A percentile compares a stretch with the other conserved stretches of the same genome.
Evolutionary conservation across 495 filamentous ascomycete genomes (phyloP).

Genomic region (Penicillium pancosmium): DNA sequence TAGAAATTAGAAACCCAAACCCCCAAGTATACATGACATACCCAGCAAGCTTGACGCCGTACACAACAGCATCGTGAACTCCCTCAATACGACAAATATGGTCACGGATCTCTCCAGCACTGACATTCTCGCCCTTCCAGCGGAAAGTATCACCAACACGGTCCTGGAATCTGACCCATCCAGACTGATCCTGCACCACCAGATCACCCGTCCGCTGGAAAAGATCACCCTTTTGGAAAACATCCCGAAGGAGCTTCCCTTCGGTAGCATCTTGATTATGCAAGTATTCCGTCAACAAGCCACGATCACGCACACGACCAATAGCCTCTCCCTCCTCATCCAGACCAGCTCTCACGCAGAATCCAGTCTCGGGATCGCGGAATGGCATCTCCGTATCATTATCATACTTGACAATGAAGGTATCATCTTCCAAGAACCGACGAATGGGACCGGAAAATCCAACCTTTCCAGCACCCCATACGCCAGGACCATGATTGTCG

Average conservation of each 20-base stretch:
- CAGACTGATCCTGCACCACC: slow-evolving; percentile 68
- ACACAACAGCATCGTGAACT: slow-evolving; percentile 54
- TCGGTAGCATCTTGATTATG: slow-evolving; percentile 73
- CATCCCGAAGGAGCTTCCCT: slow-evolving; percentile 76
- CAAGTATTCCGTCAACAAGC: slow-evolving; percentile 79
- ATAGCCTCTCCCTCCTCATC: slow-evolving; percentile 83
- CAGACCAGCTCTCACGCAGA: slow-evolving; percentile 60
- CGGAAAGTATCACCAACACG: slow-evolving; percentile 94
- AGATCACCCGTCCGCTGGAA: slow-evolving; percentile 89
- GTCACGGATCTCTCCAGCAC: slow-evolving; percentile 68
- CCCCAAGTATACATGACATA: slow-evolving; percentile 19
- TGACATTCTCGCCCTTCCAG: slow-evolving; percentile 94
- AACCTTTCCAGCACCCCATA: slow-evolving; percentile 76
- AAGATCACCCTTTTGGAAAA: slow-evolving; percentile 78
- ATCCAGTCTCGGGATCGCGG: slow-evolving; percentile 70
- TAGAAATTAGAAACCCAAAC: background rate
- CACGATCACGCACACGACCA: slow-evolving; percentile 63
- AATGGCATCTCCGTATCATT: slow-evolving; percentile 68
- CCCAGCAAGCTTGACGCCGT: slow-evolving; percentile 50
- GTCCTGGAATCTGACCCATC: slow-evolving; percentile 79
- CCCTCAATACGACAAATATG: slow-evolving; percentile 49
- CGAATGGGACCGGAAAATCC: slow-evolving; percentile 72
- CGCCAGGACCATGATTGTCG: slow-evolving; percentile 75
- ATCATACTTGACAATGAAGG: slow-evolving; percentile 70
- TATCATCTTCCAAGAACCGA: slow-evolving; percentile 54